A percentile compares a stretch with the other conserved stretches of the same genome.
Evolutionary conservation across 2,329 filamentous ascomycete species (phyloP).

Genomic region (Ophiostoma perfectum): DNA sequence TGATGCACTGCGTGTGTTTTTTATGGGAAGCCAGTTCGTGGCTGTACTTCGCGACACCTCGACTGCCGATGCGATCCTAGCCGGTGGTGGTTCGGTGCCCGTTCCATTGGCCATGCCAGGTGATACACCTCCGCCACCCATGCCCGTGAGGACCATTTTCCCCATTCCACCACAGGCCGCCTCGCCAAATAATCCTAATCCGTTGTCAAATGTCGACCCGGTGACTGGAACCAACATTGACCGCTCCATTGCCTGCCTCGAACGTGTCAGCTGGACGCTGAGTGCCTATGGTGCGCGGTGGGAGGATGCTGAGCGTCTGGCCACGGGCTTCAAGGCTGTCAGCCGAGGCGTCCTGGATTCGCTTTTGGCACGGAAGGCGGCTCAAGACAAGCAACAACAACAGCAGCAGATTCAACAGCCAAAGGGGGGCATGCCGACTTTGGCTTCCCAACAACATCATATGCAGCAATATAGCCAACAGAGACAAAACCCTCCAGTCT

Average conservation of each 20-base stretch:
- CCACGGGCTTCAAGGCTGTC: slow-evolving; percentile 47
- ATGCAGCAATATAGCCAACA: slow-evolving; percentile 15
- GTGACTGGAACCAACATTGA: slow-evolving; percentile 45
- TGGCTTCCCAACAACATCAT: slow-evolving; percentile 3
- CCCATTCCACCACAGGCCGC: slow-evolving; percentile 28
- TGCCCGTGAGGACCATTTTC: slow-evolving; percentile 39
- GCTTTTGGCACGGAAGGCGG: slow-evolving; percentile 38
- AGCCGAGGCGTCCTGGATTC: slow-evolving; percentile 43
- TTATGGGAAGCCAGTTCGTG: slow-evolving; percentile 60
- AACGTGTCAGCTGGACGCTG: slow-evolving; percentile 49
- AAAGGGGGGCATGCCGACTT: not conserved
- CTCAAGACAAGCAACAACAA: slow-evolving; percentile 23
- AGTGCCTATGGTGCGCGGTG: slow-evolving; percentile 55
- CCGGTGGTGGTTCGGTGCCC: slow-evolving; percentile 41
- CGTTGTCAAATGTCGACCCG: slow-evolving; percentile 12
- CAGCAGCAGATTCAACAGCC: slow-evolving; percentile 14
- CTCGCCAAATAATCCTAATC: not conserved
- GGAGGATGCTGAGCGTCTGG: slow-evolving; percentile 52
- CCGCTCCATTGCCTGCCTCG: slow-evolving; percentile 51
- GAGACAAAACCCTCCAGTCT: slow-evolving; percentile 21
- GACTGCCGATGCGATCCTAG: slow-evolving; percentile 49
- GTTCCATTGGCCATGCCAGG: slow-evolving; percentile 42
- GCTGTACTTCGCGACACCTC: slow-evolving; percentile 52
- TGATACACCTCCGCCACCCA: slow-evolving; percentile 47
- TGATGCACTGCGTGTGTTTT: slow-evolving; percentile 80